phyloP scores from a whole-genome alignment of 495 filamentous ascomycete genomes.

The Staphylotrichum tortipilum region DNA sequence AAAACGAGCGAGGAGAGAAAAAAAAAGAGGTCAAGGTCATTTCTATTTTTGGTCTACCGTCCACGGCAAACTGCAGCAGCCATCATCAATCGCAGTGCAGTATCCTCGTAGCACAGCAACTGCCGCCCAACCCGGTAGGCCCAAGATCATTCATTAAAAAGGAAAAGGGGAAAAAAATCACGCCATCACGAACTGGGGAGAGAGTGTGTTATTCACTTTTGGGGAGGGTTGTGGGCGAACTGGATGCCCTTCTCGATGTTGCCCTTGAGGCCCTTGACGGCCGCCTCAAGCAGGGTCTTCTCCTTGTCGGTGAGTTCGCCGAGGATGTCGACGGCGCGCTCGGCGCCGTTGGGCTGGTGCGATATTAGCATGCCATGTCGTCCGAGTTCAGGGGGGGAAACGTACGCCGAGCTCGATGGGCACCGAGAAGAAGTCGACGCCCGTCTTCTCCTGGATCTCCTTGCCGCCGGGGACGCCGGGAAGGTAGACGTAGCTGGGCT shows the following conservation, averaged over 20 bases:
- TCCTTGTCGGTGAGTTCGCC: conserved; percentile 65
- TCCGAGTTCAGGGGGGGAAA: conserved; percentile 7
- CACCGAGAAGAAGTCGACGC: conserved; percentile 90
- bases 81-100: too few relatives aligned
- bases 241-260: conserved; percentile 91
- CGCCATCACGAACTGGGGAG: conserved; percentile 6
- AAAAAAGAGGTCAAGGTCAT: conserved; percentile 4
- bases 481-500: conserved; percentile 92
- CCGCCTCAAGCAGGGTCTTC: conserved; percentile 73
- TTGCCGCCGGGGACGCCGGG: conserved; percentile 82
- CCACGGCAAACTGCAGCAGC: not conserved
- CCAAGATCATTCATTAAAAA: not conserved
- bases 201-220: conserved; percentile 30
- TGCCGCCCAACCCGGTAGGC: too few relatives aligned
- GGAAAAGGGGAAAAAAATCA: not conserved
- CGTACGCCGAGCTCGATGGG: conserved; percentile 90
- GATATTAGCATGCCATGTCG: conserved; percentile 22
- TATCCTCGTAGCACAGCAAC: too few relatives aligned
- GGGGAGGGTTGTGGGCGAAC: conserved; percentile 67
- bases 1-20: not conserved
- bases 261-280: conserved; percentile 66
- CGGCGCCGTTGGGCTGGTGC: conserved; percentile 65
- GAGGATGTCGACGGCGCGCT: conserved; percentile 75
- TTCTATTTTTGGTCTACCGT: conserved; percentile 30
- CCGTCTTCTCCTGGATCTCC: conserved; percentile 69